Evolutionary conservation across 306 rosid species (phyloP).

Genomic region (Pterocarpus macrocarpus): DNA sequence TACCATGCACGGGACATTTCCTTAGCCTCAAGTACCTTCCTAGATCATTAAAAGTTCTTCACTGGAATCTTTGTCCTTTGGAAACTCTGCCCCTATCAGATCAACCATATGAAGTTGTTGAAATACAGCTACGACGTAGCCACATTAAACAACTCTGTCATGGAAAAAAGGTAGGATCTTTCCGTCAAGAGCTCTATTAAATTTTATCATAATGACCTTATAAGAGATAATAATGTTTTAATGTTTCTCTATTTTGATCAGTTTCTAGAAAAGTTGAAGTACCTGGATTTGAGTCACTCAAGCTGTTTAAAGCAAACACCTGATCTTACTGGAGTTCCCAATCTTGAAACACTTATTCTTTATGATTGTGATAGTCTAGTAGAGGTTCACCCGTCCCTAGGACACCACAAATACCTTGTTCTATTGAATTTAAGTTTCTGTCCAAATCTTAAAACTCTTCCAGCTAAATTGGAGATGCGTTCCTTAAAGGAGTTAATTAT

Average conservation of each 20-base stretch:
- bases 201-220: background rate
- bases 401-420: constrained; percentile 16
- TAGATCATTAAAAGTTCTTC: constrained; percentile 19
- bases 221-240: background rate
- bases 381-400: constrained; percentile 32
- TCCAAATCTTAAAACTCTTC: constrained; percentile 28
- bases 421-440: background rate
- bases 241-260: background rate
- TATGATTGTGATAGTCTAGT: background rate
- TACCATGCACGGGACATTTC: background rate
- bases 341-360: constrained; percentile 30
- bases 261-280: constrained; percentile 13
- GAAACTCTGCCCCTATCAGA: constrained; percentile 16
- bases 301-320: constrained; percentile 3
- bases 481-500: constrained; percentile 12
- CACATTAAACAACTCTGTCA: constrained; percentile 35
- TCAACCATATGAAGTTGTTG: constrained; percentile 31
- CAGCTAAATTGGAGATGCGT: constrained; percentile 39
- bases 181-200: background rate
- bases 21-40: constrained; percentile 30
- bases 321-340: constrained; percentile 3
- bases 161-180: constrained; percentile 25
- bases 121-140: constrained; percentile 30
- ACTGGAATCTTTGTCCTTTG: constrained; percentile 30
- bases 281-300: constrained; percentile 28